Percentiles rank a stretch among this genome's conserved stretches.
Conservation (phyloP, 2,329 filamentous ascomycete genomes). For the Exserohilum turcica region DNA sequence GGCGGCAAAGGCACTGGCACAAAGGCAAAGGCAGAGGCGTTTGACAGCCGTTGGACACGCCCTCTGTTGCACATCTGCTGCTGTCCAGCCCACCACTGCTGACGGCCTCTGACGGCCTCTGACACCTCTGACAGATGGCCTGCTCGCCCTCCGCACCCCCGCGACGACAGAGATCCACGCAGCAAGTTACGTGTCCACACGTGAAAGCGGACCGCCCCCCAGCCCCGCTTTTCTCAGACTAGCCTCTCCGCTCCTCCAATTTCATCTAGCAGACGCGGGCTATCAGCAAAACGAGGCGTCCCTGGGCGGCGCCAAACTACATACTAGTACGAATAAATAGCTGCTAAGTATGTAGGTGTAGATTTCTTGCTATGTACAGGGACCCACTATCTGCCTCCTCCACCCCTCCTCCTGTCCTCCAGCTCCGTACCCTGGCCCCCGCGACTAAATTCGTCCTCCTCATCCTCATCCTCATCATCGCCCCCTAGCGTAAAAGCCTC, state of each 20-base stretch:
- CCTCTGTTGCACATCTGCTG: not conserved
- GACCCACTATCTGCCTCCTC: conserved; percentile 1
- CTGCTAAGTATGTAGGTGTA: too few relatives aligned
- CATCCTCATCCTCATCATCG: conserved; percentile 11
- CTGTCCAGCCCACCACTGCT: not conserved
- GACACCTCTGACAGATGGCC: not conserved
- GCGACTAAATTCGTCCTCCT: not conserved
- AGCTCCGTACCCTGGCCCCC: conserved; percentile 9
- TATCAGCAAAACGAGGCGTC: not conserved
- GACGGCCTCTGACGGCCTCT: not conserved
- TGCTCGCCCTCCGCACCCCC: not conserved
- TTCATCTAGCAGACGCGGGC: not conserved
- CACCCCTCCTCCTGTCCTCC: conserved; percentile 24
- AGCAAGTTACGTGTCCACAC: conserved; percentile 14
- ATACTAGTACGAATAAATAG: too few relatives aligned
- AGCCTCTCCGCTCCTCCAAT: conserved; percentile 9
- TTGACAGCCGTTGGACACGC: not conserved
- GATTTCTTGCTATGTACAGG: not conserved
- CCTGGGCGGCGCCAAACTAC: not conserved
- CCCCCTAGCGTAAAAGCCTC: conserved; percentile 14
- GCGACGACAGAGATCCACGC: not conserved
- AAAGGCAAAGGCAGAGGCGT: too few relatives aligned
- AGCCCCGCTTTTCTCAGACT: conserved; percentile 6
- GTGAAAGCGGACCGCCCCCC: conserved; percentile 2
- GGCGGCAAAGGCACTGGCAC: conserved; percentile 8